Percentiles rank a stretch among this genome's conserved stretches.
Evolutionary conservation across 768 basidiomycete genomes (phyloP).

Genomic region (Chalciporus sphaerocephalus): DNA sequence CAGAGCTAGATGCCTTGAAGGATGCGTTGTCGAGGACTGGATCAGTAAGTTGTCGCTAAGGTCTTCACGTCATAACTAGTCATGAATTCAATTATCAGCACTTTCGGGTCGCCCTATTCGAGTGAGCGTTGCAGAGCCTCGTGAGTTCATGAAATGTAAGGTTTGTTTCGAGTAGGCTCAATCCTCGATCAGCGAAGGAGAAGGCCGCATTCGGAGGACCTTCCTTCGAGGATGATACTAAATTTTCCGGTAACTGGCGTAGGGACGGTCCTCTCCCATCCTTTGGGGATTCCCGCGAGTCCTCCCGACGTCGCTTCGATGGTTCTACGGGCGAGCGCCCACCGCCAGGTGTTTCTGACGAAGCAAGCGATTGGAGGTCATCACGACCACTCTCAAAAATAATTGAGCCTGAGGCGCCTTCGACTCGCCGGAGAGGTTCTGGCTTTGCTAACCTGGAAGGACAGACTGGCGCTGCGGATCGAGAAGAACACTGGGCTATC

Average conservation of each 20-base stretch:
- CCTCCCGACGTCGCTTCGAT: constrained; percentile 66
- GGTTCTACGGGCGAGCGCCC: constrained; percentile 42
- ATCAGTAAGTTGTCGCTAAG: constrained; percentile 45
- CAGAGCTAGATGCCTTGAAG: constrained; percentile 80
- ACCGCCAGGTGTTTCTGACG: constrained; percentile 54
- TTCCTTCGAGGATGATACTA: constrained; percentile 62
- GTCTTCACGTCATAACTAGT: neutral
- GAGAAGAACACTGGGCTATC: constrained; percentile 73
- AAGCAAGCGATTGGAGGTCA: constrained; percentile 69
- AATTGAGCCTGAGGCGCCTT: constrained; percentile 44
- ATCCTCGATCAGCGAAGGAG: constrained; percentile 62
- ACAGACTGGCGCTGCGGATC: constrained; percentile 57
- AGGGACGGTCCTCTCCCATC: constrained; percentile 84
- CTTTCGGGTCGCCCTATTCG: constrained; percentile 79
- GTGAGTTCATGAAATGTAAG: constrained; percentile 47
- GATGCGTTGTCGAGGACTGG: constrained; percentile 73
- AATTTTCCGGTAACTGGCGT: constrained; percentile 83
- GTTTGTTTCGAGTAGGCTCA: constrained; percentile 7
- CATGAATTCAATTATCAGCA: constrained; percentile 34
- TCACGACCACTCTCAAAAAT: constrained; percentile 38
- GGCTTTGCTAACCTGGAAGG: constrained; percentile 47
- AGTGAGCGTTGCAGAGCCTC: constrained; percentile 93
- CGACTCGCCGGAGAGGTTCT: constrained; percentile 54
- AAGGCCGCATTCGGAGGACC: constrained; percentile 52
- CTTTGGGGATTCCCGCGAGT: constrained; percentile 53